These are phyloP conservation scores for Periconia sp. DNA, from an alignment of 2,329 filamentous ascomycete species.

Conservation along the genomic window DNA sequence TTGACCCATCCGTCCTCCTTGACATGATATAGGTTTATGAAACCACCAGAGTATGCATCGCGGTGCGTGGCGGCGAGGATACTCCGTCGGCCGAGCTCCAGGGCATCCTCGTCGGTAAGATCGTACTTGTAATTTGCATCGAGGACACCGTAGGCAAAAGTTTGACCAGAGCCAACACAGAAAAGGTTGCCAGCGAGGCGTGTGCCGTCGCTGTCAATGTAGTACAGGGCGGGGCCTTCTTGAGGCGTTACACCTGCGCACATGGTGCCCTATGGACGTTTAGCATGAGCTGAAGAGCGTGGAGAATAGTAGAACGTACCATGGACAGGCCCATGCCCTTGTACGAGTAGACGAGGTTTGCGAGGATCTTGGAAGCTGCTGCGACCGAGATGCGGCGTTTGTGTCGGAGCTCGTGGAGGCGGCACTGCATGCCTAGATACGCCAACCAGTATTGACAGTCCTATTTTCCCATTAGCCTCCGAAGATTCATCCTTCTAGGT, in stretches of 20 bases:
- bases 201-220: constrained; percentile 97
- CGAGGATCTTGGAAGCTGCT: constrained; percentile 96
- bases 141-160: constrained; percentile 96
- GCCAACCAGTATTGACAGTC: constrained; percentile 99
- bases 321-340: constrained; percentile 99
- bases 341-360: constrained; percentile 97
- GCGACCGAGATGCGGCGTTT: constrained; percentile 98
- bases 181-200: constrained; percentile 92
- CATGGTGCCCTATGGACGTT: constrained; percentile 77
- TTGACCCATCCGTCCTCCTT: constrained; percentile 99
- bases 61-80: constrained; percentile 96
- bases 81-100: constrained; percentile 88
- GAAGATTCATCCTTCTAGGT: too few relatives aligned
- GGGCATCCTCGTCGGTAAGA: constrained; percentile 81
- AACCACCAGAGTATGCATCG: constrained; percentile 98
- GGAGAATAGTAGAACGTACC: constrained; percentile 47
- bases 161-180: constrained; percentile 97
- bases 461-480: too few relatives aligned
- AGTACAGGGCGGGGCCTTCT: constrained; percentile 97
- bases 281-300: constrained; percentile 5
- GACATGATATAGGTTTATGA: constrained; percentile 98
- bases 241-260: constrained; percentile 94
- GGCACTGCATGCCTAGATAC: constrained; percentile 98
- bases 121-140: constrained; percentile 96
- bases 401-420: constrained; percentile 97